phyloP scores from a whole-genome alignment of 306 rosid genomes.

The Vicia villosa region DNA sequence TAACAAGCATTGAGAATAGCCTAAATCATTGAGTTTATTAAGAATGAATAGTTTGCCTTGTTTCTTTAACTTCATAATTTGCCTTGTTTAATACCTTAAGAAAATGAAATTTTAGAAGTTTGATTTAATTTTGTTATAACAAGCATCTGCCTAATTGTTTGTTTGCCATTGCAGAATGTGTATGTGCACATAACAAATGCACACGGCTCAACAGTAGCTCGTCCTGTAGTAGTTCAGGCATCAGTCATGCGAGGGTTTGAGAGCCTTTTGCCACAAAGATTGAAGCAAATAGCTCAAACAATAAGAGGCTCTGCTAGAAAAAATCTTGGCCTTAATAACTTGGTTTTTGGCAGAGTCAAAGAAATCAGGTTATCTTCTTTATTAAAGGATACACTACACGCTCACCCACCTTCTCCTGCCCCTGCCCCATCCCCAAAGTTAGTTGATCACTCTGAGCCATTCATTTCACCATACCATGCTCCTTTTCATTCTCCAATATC shows the following conservation, averaged over 20 bases:
- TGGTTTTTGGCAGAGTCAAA: slow-evolving; percentile 74
- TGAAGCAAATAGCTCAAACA: slow-evolving; percentile 71
- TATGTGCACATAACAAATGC: slow-evolving; percentile 68
- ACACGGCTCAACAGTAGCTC: slow-evolving; percentile 64
- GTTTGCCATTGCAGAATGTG: slow-evolving; percentile 58
- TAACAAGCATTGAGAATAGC: neutral
- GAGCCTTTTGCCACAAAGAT: slow-evolving; percentile 61
- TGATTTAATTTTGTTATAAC: slow-evolving; percentile 4
- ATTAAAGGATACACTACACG: slow-evolving; percentile 50
- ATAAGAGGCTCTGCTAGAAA: slow-evolving; percentile 50
- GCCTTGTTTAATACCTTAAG: slow-evolving; percentile 4
- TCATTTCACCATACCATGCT: slow-evolving; percentile 46
- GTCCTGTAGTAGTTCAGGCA: slow-evolving; percentile 71
- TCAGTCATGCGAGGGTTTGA: slow-evolving; percentile 59
- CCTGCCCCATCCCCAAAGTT: slow-evolving; percentile 72
- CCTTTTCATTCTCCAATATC: slow-evolving; percentile 46
- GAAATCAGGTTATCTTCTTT: slow-evolving; percentile 68
- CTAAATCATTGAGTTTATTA: slow-evolving; percentile 9
- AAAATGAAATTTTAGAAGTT: slow-evolving; percentile 1
- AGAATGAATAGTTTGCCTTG: slow-evolving; percentile 30
- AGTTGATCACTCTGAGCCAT: slow-evolving; percentile 40
- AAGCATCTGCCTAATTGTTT: neutral
- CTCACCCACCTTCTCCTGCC: slow-evolving; percentile 69
- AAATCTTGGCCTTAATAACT: slow-evolving; percentile 85
- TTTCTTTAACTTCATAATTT: neutral